Percentiles rank a stretch among this genome's conserved stretches.
These are phyloP conservation scores for Flaveria bidentis DNA, from an alignment of 129 eudicot species.

Conservation along the genomic window DNA sequence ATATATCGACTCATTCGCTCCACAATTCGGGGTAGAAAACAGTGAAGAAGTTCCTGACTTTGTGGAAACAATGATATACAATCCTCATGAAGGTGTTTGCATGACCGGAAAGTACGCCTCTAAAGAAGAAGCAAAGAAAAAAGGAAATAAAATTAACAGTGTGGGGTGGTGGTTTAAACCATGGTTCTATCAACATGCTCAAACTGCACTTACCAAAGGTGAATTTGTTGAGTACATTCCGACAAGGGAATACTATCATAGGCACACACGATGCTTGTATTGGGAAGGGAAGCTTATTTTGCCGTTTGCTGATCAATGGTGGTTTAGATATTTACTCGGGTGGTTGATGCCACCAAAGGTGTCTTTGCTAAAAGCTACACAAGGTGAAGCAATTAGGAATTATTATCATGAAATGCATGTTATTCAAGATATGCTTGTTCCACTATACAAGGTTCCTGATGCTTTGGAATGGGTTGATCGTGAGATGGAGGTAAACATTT, in stretches of 20 bases:
- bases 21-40: slow-evolving; percentile 80
- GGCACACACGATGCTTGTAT: slow-evolving; percentile 86
- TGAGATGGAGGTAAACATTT: slow-evolving; percentile 75
- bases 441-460: slow-evolving; percentile 86
- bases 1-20: slow-evolving; percentile 73
- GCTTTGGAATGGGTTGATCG: slow-evolving; percentile 80
- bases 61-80: slow-evolving; percentile 77
- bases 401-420: slow-evolving; percentile 95
- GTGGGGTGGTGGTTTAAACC: slow-evolving; percentile 89
- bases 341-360: slow-evolving; percentile 98
- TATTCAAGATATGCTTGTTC: slow-evolving; percentile 93
- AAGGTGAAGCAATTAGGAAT: slow-evolving; percentile 86
- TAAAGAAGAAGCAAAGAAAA: slow-evolving; percentile 70
- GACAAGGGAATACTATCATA: slow-evolving; percentile 83
- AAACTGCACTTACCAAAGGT: slow-evolving; percentile 65
- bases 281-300: slow-evolving; percentile 96
- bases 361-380: slow-evolving; percentile 88
- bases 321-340: slow-evolving; percentile 75
- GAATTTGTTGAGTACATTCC: slow-evolving; percentile 93
- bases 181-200: slow-evolving; percentile 91
- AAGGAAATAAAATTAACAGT: slow-evolving; percentile 65
- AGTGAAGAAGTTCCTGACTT: slow-evolving; percentile 74
- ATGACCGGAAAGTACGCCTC: slow-evolving; percentile 78
- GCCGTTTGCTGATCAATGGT: slow-evolving; percentile 82
- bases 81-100: slow-evolving; percentile 67